Percentiles rank a stretch among this genome's conserved stretches.
phyloP scores from a whole-genome alignment of 2,329 filamentous ascomycete species.

The Oidium heveae region DNA sequence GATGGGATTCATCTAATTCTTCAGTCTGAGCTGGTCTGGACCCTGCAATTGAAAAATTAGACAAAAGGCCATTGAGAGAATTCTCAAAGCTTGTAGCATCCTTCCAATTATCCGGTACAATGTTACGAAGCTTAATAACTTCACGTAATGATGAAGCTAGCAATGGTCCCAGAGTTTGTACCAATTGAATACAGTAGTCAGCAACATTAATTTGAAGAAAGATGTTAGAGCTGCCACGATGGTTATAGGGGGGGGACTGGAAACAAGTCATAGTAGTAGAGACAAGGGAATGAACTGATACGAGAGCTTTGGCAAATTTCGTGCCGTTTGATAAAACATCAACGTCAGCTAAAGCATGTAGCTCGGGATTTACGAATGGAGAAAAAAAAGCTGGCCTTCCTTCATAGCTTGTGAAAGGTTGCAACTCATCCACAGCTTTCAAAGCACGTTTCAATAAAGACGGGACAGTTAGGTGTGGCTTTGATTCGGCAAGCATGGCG shows the following conservation, averaged over 20 bases:
- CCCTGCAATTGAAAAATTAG: constrained; percentile 3
- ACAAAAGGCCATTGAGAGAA: constrained; percentile 6
- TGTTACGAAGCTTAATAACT: constrained; percentile 47
- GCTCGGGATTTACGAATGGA: constrained; percentile 27
- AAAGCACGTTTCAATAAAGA: constrained; percentile 56
- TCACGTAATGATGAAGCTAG: constrained; percentile 66
- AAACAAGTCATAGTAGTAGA: constrained; percentile 53
- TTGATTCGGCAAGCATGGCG: constrained; percentile 53
- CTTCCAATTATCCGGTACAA: constrained; percentile 44
- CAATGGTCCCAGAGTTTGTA: constrained; percentile 51
- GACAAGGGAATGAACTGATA: constrained; percentile 52
- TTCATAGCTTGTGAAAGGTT: constrained; percentile 32
- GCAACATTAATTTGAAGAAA: constrained; percentile 61
- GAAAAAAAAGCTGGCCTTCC: constrained; percentile 39
- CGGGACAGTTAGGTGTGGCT: constrained; percentile 57
- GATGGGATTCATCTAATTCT: not conserved
- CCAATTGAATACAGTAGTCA: constrained; percentile 55
- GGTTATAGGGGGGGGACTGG: constrained; percentile 29
- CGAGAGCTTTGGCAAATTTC: constrained; percentile 49
- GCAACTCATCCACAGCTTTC: constrained; percentile 38
- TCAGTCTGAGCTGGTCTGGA: not conserved
- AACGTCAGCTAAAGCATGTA: constrained; percentile 15
- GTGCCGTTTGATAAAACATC: constrained; percentile 40
- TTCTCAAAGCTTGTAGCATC: constrained; percentile 8
- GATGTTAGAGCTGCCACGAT: constrained; percentile 28